A percentile compares a stretch with the other conserved stretches of the same genome.
Conservation (phyloP, 2,329 filamentous ascomycete genomes). For the Lecanicillium sp. region DNA sequence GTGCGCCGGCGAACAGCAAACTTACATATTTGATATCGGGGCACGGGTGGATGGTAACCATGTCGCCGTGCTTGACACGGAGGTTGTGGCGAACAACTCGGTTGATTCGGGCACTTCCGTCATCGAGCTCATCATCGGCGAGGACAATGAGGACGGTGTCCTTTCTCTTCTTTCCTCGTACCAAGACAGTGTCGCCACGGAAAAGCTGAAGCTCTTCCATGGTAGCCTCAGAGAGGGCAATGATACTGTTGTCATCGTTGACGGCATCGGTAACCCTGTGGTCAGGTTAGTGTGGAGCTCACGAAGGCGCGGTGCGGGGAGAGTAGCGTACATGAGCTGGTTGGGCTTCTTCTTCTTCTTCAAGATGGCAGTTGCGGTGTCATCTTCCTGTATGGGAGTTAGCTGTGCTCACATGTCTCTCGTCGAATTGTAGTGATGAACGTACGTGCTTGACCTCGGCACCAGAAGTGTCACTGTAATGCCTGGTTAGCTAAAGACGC, state of each 20-base stretch:
- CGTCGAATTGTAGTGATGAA: conserved; percentile 15
- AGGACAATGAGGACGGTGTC: conserved; percentile 97
- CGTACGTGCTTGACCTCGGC: conserved; percentile 77
- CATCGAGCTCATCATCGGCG: conserved; percentile 95
- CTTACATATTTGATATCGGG: conserved; percentile 99
- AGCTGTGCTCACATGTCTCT: conserved; percentile 18
- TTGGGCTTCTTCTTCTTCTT: conserved; percentile 99
- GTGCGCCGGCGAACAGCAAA: conserved; percentile 16
- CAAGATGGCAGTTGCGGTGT: conserved; percentile 89
- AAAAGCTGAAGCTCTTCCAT: conserved; percentile 98
- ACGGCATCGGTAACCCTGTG: conserved; percentile 92
- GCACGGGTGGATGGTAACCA: conserved; percentile 94
- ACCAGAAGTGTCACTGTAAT: conserved; percentile 73
- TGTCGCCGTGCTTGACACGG: conserved; percentile 95
- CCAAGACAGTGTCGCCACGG: conserved; percentile 94
- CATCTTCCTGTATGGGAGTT: conserved; percentile 60
- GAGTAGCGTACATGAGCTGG: conserved; percentile 73
- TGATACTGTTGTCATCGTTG: conserved; percentile 99
- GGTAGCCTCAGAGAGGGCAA: conserved; percentile 94
- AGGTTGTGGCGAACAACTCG: conserved; percentile 97
- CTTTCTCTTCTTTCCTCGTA: conserved; percentile 99
- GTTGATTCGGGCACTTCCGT: conserved; percentile 95
- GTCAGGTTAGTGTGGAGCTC: conserved; percentile 13
- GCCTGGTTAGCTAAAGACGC: conserved; percentile 25
- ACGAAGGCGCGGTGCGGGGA: neutral